Evolutionary conservation across 306 rosid species (phyloP).

Genomic region (Prinsepia uniflora): DNA sequence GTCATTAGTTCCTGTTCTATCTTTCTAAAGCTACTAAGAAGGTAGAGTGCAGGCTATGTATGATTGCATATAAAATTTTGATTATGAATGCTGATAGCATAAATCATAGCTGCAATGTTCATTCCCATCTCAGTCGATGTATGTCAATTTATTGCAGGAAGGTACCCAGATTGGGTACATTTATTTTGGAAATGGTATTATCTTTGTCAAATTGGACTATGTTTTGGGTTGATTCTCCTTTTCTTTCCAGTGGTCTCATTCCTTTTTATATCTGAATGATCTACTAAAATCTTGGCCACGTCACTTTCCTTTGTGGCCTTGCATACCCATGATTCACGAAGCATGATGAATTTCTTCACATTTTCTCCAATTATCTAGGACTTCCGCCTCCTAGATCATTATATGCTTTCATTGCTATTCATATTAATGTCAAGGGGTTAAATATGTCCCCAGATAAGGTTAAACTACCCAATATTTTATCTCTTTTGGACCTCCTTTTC

Average conservation of each 20-base stretch:
- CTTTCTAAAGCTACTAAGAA: background rate
- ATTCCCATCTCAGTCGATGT: constrained; percentile 38
- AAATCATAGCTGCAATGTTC: constrained; percentile 16
- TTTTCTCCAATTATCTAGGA: constrained; percentile 32
- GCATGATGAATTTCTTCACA: constrained; percentile 29
- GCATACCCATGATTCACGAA: constrained; percentile 33
- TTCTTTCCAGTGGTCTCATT: constrained; percentile 44
- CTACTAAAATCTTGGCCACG: constrained; percentile 30
- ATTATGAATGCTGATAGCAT: constrained; percentile 18
- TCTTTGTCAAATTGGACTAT: constrained; percentile 51
- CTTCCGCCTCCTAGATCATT: constrained; percentile 16
- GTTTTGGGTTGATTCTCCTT: constrained; percentile 50
- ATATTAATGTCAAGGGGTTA: constrained; percentile 33
- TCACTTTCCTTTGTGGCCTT: constrained; percentile 37
- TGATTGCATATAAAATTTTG: background rate
- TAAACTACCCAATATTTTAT: constrained; percentile 40
- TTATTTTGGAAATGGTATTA: constrained; percentile 54
- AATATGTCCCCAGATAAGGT: constrained; percentile 45
- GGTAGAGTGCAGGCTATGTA: background rate
- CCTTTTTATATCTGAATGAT: constrained; percentile 47
- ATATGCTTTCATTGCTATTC: constrained; percentile 39
- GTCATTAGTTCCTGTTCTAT: background rate
- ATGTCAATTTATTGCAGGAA: constrained; percentile 69
- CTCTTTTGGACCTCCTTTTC: constrained; percentile 41
- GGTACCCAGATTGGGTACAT: constrained; percentile 56